Evolutionary conservation across 1,139 yeast genomes (phyloP).

Genomic region (Yamadazyma aaseri): DNA sequence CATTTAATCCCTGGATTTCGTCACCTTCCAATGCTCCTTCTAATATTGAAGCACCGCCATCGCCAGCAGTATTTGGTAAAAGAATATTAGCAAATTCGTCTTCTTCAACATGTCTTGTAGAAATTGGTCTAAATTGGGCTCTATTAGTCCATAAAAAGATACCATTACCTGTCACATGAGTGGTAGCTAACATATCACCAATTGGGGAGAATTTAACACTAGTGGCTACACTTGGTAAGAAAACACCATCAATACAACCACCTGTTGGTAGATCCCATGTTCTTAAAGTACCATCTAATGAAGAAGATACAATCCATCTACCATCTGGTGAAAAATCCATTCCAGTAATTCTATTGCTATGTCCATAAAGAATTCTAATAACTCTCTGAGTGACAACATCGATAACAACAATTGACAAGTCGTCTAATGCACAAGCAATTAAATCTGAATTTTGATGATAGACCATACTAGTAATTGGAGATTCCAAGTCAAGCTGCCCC

Average conservation of each 20-base stretch:
- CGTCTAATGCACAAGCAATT: constrained; percentile 83
- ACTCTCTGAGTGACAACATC: constrained; percentile 80
- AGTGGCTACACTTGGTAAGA: constrained; percentile 76
- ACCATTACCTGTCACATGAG: constrained; percentile 91
- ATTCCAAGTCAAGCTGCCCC: constrained; percentile 66
- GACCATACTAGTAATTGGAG: constrained; percentile 76
- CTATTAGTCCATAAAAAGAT: constrained; percentile 90
- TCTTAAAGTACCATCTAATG: constrained; percentile 83
- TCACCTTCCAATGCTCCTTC: constrained; percentile 66
- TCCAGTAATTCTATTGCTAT: constrained; percentile 82
- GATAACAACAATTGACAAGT: constrained; percentile 76
- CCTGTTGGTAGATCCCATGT: constrained; percentile 99
- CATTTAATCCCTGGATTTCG: constrained; percentile 21
- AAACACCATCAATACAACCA: constrained; percentile 91
- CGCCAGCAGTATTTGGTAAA: constrained; percentile 80
- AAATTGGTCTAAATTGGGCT: constrained; percentile 74
- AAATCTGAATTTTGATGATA: constrained; percentile 83
- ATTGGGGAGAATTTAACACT: constrained; percentile 77
- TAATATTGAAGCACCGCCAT: constrained; percentile 70
- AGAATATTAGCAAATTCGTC: constrained; percentile 60
- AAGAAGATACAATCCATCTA: constrained; percentile 86
- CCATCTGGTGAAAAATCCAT: constrained; percentile 94
- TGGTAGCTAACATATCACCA: constrained; percentile 90
- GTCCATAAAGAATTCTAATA: constrained; percentile 89
- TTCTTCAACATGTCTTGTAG: constrained; percentile 76